These are phyloP conservation scores for Turritis glabra DNA, from an alignment of 345 rosid genomes.

Conservation along the genomic window DNA sequence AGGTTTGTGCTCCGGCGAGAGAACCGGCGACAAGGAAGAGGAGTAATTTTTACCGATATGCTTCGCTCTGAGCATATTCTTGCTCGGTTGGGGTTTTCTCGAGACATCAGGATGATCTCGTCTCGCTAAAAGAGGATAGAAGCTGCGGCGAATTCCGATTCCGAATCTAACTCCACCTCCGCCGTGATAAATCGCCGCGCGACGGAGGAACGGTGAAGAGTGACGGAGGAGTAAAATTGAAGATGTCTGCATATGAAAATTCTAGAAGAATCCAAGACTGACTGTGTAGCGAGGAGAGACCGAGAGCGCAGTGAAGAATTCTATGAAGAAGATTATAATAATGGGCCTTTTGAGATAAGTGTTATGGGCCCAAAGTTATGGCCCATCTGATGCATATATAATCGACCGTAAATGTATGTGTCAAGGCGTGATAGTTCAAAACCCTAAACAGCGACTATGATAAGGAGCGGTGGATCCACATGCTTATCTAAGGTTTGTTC, in stretches of 20 bases:
- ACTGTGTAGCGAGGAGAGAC: not conserved
- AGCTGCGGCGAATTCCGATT: constrained; percentile 27
- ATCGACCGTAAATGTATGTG: not conserved
- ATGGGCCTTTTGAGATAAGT: not conserved
- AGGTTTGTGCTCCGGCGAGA: constrained; percentile 52
- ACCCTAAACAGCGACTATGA: too few species aligned
- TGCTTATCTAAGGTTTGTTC: too few species aligned
- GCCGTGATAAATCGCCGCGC: constrained; percentile 23
- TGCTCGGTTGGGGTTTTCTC: constrained; percentile 55
- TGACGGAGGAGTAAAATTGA: constrained; percentile 52
- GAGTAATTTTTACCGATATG: constrained; percentile 60
- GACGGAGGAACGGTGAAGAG: constrained; percentile 50
- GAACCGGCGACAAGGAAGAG: constrained; percentile 69
- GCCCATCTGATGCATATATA: not conserved
- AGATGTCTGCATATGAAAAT: constrained; percentile 46
- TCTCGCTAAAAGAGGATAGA: constrained; percentile 43
- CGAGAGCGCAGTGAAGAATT: not conserved
- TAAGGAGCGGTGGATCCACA: too few species aligned
- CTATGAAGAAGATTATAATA: not conserved
- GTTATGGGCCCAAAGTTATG: not conserved
- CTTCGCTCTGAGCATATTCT: constrained; percentile 70
- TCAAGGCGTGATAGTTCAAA: not conserved
- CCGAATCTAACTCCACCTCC: not conserved
- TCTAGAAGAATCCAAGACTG: constrained; percentile 11
- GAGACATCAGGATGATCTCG: constrained; percentile 54